Evolutionary conservation across 176 grass and related monocot genomes (phyloP).

Genomic region (Carex littledalei): DNA sequence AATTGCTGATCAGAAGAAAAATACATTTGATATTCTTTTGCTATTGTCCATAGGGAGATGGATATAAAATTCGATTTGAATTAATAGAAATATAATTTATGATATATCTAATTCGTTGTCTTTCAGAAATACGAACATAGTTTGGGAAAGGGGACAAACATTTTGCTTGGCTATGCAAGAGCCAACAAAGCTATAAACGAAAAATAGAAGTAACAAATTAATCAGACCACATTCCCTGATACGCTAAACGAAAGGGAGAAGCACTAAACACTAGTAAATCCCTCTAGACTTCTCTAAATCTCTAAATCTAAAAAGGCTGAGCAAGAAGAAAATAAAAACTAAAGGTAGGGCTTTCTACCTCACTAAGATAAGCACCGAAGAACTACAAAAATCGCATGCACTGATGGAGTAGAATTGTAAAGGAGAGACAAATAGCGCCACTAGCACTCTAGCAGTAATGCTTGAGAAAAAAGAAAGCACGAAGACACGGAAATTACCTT

Average conservation of each 20-base stretch:
- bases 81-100: neutral
- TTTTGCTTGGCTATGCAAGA: neutral
- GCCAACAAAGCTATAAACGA: neutral
- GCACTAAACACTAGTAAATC: neutral
- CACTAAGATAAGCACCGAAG: neutral
- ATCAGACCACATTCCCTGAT: neutral
- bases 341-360: neutral
- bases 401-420: neutral
- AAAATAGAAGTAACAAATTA: neutral
- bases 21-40: neutral
- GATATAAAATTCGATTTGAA: neutral
- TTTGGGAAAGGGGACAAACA: neutral
- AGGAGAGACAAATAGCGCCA: neutral
- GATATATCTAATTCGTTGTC: neutral
- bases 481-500: conserved; percentile 11
- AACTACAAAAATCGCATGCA: neutral
- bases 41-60: neutral
- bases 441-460: neutral
- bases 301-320: neutral
- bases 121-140: neutral
- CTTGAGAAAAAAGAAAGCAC: neutral
- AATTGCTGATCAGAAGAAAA: neutral
- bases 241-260: neutral
- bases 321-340: neutral
- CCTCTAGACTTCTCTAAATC: neutral